Evolutionary conservation across 192 early-diverging fungal genomes (phyloP).

Genomic region (Coemansia sp.): DNA sequence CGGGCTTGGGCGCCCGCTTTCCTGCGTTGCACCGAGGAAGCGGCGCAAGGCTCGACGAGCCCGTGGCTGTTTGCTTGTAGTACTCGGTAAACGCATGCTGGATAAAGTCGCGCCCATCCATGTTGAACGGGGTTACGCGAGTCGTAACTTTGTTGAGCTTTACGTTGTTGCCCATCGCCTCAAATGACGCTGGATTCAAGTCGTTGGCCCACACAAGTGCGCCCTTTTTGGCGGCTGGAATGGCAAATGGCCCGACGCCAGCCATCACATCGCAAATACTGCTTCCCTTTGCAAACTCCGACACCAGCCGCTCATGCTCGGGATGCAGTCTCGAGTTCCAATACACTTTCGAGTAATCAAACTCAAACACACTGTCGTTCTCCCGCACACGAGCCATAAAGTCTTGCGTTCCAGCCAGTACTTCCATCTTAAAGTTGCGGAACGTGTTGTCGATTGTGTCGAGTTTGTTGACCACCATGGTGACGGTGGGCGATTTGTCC

Average conservation of each 20-base stretch:
- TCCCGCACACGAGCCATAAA: constrained; percentile 88
- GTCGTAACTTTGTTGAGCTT: constrained; percentile 78
- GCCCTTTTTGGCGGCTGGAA: constrained; percentile 84
- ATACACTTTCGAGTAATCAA: constrained; percentile 97
- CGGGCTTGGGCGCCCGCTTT: constrained; percentile 7
- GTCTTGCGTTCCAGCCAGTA: constrained; percentile 85
- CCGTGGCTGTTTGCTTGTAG: constrained; percentile 20
- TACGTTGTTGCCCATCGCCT: constrained; percentile 81
- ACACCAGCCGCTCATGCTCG: constrained; percentile 92
- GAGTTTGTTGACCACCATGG: constrained; percentile 95
- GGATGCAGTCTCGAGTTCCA: constrained; percentile 98
- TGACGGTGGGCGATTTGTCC: constrained; percentile 88
- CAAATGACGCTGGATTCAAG: constrained; percentile 87
- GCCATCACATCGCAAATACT: constrained; percentile 94
- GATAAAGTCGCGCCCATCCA: constrained; percentile 93
- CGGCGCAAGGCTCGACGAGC: constrained; percentile 15
- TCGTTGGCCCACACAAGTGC: constrained; percentile 95
- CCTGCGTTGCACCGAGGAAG: constrained; percentile 12
- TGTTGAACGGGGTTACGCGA: constrained; percentile 72
- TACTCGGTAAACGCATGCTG: constrained; percentile 69
- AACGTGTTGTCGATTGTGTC: constrained; percentile 94
- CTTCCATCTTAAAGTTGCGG: constrained; percentile 95
- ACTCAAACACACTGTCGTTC: constrained; percentile 83
- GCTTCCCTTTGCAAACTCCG: constrained; percentile 66
- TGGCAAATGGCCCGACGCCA: constrained; percentile 95